Evolutionary conservation across 139 green algal genomes (phyloP), one percentile per base, ranked within the genome.

Genomic region (Auxenochlorella pyrenoidosa): DNA sequence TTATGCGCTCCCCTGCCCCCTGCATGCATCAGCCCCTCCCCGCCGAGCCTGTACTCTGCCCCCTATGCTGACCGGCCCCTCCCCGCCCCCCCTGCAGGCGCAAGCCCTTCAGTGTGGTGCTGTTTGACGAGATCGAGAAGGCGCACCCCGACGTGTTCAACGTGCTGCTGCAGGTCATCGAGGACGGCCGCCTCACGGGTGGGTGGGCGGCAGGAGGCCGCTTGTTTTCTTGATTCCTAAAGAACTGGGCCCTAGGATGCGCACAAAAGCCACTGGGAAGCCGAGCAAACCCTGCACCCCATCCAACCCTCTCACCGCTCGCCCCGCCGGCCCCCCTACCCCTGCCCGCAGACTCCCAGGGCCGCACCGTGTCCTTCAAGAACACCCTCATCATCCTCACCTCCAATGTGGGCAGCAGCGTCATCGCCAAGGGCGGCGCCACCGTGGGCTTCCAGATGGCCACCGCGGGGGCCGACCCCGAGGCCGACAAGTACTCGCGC

Each of bases 61-160:
- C 44, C 10, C n/a, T 1, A 10, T 30, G 36, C 26, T 24, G n/a
- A 1, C 77, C 66, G 21, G 30, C 54, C 79, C 54, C 16, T 15
- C 54, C 47, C 72, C 24, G 19, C 40, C 28, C 24, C 30, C 40
- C 13, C 63, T 32, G 54, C 59, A 82, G 91, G 66, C 91, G 96
- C 43, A 94, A 92, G 38, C 97, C 97, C 3, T 97, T 94, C 93
- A 92, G 85, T 82, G 85, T 99, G 34, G 80, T 85, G 60, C 80
- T 99, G 70, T 94, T 99, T 79, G 98, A 99, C 89, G 98, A 99
- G 92, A 95, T 99, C 26, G 98, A 99, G 91, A 99, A 99, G 92
- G 98, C 98, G 59, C 98, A 99, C 93, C 98, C 98, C 2, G 98
- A 99, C 88, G 97, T 99, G 58, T 99, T 99, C 94, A 98, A 98